A percentile compares a stretch with the other conserved stretches of the same genome.
Conservation (phyloP, 1,139 yeast species). For the Candida sp. region DNA sequence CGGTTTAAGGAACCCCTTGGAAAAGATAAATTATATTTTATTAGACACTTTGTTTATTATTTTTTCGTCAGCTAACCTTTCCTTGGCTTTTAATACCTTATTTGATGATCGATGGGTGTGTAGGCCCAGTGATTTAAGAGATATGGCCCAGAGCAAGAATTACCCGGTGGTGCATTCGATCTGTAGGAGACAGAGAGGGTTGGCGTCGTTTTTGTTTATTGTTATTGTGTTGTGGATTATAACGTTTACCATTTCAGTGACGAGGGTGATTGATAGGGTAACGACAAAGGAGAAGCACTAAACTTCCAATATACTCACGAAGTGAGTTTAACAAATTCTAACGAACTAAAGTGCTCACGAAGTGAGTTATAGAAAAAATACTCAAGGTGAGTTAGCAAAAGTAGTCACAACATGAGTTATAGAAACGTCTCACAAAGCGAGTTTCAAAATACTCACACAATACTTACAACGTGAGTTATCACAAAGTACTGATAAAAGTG, state of each 20-base stretch:
- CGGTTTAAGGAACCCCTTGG: slow-evolving; percentile 81
- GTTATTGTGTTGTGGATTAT: slow-evolving; percentile 79
- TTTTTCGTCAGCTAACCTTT: slow-evolving; percentile 87
- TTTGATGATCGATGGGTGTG: slow-evolving; percentile 87
- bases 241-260: slow-evolving; percentile 78
- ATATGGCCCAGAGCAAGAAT: slow-evolving; percentile 16
- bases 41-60: slow-evolving; percentile 84
- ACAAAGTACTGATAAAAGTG: no score
- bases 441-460: no score
- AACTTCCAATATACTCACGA: no score
- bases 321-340: no score
- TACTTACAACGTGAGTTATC: no score
- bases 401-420: no score
- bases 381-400: no score
- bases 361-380: no score
- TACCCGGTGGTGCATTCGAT: slow-evolving; percentile 42
- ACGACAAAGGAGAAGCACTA: slow-evolving; percentile 8
- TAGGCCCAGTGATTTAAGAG: slow-evolving; percentile 19
- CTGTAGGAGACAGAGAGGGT: slow-evolving; percentile 77
- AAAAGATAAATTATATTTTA: slow-evolving; percentile 73
- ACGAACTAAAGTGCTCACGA: no score
- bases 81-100: slow-evolving; percentile 81
- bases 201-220: slow-evolving; percentile 76
- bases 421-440: no score
- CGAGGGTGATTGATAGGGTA: slow-evolving; percentile 69